phyloP scores from a whole-genome alignment of 2,329 filamentous ascomycete genomes.

The Hypocreales sp. region DNA sequence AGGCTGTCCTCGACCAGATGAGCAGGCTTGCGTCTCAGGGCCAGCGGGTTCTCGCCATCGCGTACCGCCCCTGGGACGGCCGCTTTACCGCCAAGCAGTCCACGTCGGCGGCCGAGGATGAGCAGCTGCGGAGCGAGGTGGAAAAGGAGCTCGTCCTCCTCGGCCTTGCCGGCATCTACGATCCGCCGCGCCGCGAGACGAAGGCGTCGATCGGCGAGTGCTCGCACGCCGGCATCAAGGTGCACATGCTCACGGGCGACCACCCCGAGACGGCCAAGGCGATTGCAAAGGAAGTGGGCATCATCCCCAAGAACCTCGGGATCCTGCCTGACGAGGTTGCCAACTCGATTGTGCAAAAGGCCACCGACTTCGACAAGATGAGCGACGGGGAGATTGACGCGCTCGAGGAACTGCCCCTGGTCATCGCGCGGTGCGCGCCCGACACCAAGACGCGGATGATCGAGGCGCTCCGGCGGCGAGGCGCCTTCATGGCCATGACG shows the following conservation, averaged over 20 bases:
- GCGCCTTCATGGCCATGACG: slow-evolving; percentile 71
- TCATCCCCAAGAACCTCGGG: slow-evolving; percentile 49
- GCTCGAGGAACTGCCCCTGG: slow-evolving; percentile 59
- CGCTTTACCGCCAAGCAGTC: slow-evolving; percentile 24
- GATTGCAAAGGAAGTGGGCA: slow-evolving; percentile 66
- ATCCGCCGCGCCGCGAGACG: slow-evolving; percentile 71
- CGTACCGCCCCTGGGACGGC: slow-evolving; percentile 44
- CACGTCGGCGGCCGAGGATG: slow-evolving; percentile 20
- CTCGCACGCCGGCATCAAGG: slow-evolving; percentile 57
- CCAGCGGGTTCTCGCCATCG: slow-evolving; percentile 57
- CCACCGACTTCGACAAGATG: slow-evolving; percentile 64
- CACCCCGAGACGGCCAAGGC: slow-evolving; percentile 65
- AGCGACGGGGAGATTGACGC: slow-evolving; percentile 61
- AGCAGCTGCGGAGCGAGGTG: slow-evolving; percentile 39
- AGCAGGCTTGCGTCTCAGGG: slow-evolving; percentile 48
- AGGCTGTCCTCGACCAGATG: slow-evolving; percentile 35
- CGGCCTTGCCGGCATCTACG: slow-evolving; percentile 76
- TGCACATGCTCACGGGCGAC: slow-evolving; percentile 77
- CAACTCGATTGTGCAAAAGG: slow-evolving; percentile 57
- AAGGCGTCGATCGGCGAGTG: slow-evolving; percentile 56
- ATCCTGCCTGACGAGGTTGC: slow-evolving; percentile 46
- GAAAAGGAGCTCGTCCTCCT: slow-evolving; percentile 57
- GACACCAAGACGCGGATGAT: slow-evolving; percentile 87
- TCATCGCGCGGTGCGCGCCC: slow-evolving; percentile 72
- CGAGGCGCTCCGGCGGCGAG: slow-evolving; percentile 65